Evolutionary conservation across 2,329 filamentous ascomycete genomes (phyloP), one percentile per base, ranked within the genome.

Genomic region (Arthrobotrys megalospora): DNA sequence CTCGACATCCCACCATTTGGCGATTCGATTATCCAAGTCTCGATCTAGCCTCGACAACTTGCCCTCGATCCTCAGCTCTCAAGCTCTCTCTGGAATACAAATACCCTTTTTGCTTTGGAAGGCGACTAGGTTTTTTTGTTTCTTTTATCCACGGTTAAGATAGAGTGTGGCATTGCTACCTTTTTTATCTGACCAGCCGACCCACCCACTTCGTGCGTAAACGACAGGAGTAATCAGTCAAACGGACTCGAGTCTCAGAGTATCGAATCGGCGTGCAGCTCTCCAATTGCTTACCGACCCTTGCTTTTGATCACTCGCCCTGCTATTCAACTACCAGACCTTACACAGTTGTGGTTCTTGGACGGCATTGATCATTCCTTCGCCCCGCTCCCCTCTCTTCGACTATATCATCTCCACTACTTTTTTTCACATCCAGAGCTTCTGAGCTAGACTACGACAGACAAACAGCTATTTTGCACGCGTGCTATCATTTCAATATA

Each of bases 91-190:
- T 60, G 36, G 55, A 43, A 41, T 60, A 43, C 34, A 47, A 19
- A 32, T 14, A 65, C 28, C 58, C 43, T 58, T 52, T 28, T 36
- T 60, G 47, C 48, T 60, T 52, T 19, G 4, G 62, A 41, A 43
- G 48, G 58, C 36, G 66, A n/a, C 28, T n/a, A 66, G 36, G 43
- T 65, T 34, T 38, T 65, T 55, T 38, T 58, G 7, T 21, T 41
- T 14, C 32, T 38, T 8, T 55, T 43, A 41, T 24, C 28, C 34
- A 58, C 58, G 41, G 45, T 52, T 28, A 16, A 60, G 38, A 65
- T 76, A 70, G 65, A 76, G 45, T 69, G 72, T 76, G 72, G 72
- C 58, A 38, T 38, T 69, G 64, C 64, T 69, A 14, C 62, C 41
- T 63, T 63, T 5, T 62, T 45, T 36, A 68, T 64, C 53, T 76